phyloP scores from a whole-genome alignment of 345 rosid species.

The Corymbia maculata region DNA sequence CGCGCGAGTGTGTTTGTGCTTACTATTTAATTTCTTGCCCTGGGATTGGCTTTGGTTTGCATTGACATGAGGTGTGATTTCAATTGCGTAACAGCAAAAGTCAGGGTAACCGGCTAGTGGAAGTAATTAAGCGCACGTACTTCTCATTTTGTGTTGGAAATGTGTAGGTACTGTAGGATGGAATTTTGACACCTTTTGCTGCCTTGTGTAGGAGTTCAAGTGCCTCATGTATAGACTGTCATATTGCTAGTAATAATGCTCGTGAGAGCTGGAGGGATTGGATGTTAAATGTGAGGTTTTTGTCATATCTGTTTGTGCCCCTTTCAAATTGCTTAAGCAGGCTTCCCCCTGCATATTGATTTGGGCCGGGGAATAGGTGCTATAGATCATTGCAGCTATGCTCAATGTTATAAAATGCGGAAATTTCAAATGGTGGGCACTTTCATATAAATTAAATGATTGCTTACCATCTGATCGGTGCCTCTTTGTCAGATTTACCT shows the following conservation, averaged over 20 bases:
- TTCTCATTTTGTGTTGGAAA: not conserved
- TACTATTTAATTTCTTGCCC: no score
- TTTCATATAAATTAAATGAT: not conserved
- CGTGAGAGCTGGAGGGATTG: not conserved
- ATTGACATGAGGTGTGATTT: not conserved
- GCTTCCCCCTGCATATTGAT: not conserved
- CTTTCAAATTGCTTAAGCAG: not conserved
- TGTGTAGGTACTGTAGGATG: not conserved
- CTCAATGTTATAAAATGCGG: not conserved
- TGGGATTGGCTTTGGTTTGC: not conserved
- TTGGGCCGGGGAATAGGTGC: not conserved
- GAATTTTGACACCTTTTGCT: not conserved
- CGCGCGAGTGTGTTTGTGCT: not conserved
- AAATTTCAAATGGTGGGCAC: not conserved
- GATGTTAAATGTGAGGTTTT: not conserved
- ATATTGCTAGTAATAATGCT: not conserved
- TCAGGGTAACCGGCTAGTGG: not conserved
- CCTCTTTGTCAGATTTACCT: not conserved
- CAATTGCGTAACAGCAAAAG: not conserved
- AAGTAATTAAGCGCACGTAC: not conserved
- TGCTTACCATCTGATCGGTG: not conserved
- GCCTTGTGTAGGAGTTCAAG: not conserved
- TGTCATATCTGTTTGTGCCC: not conserved
- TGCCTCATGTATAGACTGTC: not conserved
- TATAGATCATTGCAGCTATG: not conserved